Conservation (phyloP, 139 green algal genomes). For the Desmodesmus armatus region DNA sequence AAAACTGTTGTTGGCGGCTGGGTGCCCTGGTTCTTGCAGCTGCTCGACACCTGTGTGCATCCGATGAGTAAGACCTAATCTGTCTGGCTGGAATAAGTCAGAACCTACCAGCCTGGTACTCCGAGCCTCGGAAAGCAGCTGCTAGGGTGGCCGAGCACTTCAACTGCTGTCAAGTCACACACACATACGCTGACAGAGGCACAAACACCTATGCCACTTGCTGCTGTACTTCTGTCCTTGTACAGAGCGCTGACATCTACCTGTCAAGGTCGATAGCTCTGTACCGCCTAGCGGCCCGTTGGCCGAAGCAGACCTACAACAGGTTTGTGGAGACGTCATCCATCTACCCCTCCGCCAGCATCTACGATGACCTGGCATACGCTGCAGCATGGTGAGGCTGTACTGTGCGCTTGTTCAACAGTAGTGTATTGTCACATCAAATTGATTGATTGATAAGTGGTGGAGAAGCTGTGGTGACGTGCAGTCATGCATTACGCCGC, state of each 20-base stretch:
- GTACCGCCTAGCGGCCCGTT: conserved; percentile 20
- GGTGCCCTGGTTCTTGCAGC: too few relatives aligned
- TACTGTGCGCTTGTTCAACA: background rate
- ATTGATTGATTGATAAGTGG: background rate
- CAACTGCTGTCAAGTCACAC: too few relatives aligned
- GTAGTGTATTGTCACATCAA: background rate
- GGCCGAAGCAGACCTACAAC: background rate
- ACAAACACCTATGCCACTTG: background rate
- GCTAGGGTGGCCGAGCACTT: too few relatives aligned
- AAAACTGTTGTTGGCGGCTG: too few relatives aligned
- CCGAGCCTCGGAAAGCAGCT: too few relatives aligned
- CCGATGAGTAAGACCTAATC: too few relatives aligned
- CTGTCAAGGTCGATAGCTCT: conserved; percentile 3
- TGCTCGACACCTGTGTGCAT: too few relatives aligned
- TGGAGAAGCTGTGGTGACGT: too few relatives aligned
- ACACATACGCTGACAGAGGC: too few relatives aligned
- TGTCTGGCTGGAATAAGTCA: too few relatives aligned
- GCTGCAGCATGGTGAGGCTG: conserved; percentile 40
- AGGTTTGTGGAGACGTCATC: conserved; percentile 3
- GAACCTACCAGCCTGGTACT: too few relatives aligned
- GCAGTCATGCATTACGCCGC: too few relatives aligned
- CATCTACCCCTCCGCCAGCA: conserved; percentile 35
- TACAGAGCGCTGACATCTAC: conserved; percentile 35
- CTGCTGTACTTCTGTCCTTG: background rate
- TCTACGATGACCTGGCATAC: conserved; percentile 48